A percentile compares a stretch with the other conserved stretches of the same genome.
Conservation (phyloP, 1,284 basidiomycete genomes). For the Sanghuangporus weigelae region DNA sequence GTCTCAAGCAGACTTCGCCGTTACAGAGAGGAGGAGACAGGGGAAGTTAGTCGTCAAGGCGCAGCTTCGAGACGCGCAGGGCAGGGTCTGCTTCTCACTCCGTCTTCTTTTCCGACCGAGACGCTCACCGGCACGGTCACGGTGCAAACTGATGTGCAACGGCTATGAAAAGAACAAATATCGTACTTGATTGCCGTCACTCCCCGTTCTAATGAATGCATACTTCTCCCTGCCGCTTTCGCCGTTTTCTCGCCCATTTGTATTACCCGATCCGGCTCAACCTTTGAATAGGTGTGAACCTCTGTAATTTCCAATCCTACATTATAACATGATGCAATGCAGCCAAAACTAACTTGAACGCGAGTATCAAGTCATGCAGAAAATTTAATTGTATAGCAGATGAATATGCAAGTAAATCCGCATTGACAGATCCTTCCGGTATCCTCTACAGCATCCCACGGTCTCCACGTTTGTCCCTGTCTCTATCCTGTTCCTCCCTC, state of each 20-base stretch:
- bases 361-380: background rate
- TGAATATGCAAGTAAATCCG: background rate
- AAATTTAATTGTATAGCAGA: background rate
- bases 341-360: background rate
- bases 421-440: background rate
- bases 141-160: background rate
- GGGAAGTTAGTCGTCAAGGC: background rate
- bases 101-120: background rate
- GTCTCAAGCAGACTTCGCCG: background rate
- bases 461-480: conserved; percentile 15
- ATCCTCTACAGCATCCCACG: conserved; percentile 2
- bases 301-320: background rate
- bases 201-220: background rate
- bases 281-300: background rate
- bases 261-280: background rate
- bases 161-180: conserved; percentile 4
- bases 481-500: conserved; percentile 19
- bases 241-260: background rate
- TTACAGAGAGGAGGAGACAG: background rate
- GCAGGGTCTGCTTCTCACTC: background rate
- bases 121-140: background rate
- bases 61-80: conserved; percentile 1
- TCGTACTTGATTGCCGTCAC: conserved; percentile 1
- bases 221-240: background rate
- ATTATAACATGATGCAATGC: background rate